Percentiles rank a stretch among this genome's conserved stretches.
These are phyloP conservation scores for Cenchrus purpureus DNA, from an alignment of 176 grass and related monocot species.

Conservation along the genomic window DNA sequence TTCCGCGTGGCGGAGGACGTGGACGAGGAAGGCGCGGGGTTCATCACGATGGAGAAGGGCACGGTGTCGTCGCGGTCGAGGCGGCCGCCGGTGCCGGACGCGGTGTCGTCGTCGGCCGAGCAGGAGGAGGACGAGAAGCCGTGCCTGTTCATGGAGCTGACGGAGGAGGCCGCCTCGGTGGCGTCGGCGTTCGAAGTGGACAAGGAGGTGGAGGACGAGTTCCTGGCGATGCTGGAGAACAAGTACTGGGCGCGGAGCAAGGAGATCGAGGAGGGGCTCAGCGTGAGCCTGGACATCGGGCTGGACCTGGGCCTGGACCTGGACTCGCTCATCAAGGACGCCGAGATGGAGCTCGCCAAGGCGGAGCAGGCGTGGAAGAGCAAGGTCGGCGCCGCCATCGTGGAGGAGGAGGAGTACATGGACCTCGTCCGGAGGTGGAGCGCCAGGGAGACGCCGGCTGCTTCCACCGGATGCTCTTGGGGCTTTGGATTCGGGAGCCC, in stretches of 20 bases:
- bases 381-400: slow-evolving; percentile 65
- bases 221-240: slow-evolving; percentile 80
- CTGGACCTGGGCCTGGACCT: slow-evolving; percentile 65
- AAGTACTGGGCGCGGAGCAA: slow-evolving; percentile 77
- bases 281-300: slow-evolving; percentile 63
- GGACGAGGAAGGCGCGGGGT: slow-evolving; percentile 73
- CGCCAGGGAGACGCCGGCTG: slow-evolving; percentile 21
- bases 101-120: neutral
- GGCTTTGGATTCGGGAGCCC: slow-evolving; percentile 74
- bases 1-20: slow-evolving; percentile 45
- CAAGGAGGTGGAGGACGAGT: slow-evolving; percentile 85
- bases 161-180: slow-evolving; percentile 27
- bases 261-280: slow-evolving; percentile 73
- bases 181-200: slow-evolving; percentile 57
- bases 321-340: slow-evolving; percentile 69
- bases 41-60: slow-evolving; percentile 90
- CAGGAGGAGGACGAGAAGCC: slow-evolving; percentile 75
- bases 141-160: slow-evolving; percentile 71
- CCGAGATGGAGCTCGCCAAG: slow-evolving; percentile 81
- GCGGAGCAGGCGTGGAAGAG: slow-evolving; percentile 75
- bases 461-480: slow-evolving; percentile 40
- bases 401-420: slow-evolving; percentile 90
- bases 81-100: slow-evolving; percentile 22
- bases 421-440: slow-evolving; percentile 73
- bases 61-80: slow-evolving; percentile 59